Evolutionary conservation across 768 basidiomycete species (phyloP).

Genomic region (Lanmaoa pseudosensibilis): DNA sequence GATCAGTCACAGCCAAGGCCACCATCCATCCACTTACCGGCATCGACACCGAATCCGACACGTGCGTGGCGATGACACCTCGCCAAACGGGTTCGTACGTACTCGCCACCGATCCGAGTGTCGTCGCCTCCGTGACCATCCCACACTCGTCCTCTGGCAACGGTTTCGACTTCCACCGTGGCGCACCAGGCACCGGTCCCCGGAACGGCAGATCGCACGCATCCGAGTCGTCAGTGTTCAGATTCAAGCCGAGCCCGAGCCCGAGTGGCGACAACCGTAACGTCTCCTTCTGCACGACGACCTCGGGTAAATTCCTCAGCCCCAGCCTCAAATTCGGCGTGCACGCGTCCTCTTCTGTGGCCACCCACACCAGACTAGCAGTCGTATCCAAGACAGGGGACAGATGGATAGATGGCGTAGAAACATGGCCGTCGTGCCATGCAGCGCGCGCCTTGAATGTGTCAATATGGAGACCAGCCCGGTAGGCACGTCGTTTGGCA

Average conservation of each 20-base stretch:
- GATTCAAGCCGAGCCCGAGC: not conserved
- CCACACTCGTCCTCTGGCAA: constrained; percentile 19
- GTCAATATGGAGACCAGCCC: constrained; percentile 47
- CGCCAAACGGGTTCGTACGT: not conserved
- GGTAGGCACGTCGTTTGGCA: constrained; percentile 48
- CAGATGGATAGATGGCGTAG: constrained; percentile 8
- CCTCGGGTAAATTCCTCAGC: not conserved
- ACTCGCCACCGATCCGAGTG: not conserved
- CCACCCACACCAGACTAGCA: not conserved
- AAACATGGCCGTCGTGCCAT: constrained; percentile 40
- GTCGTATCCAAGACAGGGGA: not conserved
- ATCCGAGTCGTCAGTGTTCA: not conserved
- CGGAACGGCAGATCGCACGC: not conserved
- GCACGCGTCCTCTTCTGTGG: not conserved
- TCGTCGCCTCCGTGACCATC: not conserved
- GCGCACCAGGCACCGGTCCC: constrained; percentile 22
- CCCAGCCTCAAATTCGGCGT: not conserved
- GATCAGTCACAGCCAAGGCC: not conserved
- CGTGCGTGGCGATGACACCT: not conserved
- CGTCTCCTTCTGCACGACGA: not conserved
- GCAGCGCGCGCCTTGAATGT: constrained; percentile 37
- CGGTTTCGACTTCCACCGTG: constrained; percentile 16
- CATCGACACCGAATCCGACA: not conserved
- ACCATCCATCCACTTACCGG: constrained; percentile 11
- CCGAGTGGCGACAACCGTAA: not conserved